A percentile compares a stretch with the other conserved stretches of the same genome.
Conservation (phyloP, 805 yeast genomes). For the Ogataea nonfermentans region DNA sequence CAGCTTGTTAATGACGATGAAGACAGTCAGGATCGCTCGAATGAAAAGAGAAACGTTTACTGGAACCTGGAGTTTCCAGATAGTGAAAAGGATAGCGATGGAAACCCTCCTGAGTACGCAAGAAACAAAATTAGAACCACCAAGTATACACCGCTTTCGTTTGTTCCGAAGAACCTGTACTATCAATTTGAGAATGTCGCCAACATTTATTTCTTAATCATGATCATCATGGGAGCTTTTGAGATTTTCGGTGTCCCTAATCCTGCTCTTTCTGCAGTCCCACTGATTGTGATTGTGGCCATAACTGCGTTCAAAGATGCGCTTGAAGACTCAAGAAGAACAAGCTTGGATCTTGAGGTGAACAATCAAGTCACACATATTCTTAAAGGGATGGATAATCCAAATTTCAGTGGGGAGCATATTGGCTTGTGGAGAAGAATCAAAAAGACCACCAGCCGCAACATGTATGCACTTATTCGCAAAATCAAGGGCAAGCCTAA, state of each 20-base stretch:
- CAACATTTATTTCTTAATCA: constrained; percentile 76
- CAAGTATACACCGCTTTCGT: constrained; percentile 87
- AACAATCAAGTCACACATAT: constrained; percentile 74
- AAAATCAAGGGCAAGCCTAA: constrained; percentile 23
- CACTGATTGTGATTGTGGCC: constrained; percentile 71
- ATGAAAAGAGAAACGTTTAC: constrained; percentile 46
- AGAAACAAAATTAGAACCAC: constrained; percentile 94
- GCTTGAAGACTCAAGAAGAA: constrained; percentile 75
- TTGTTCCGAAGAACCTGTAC: constrained; percentile 78
- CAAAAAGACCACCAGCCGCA: constrained; percentile 44
- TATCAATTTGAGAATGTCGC: constrained; percentile 89
- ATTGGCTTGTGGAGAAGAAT: constrained; percentile 67
- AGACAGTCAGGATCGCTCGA: constrained; percentile 29
- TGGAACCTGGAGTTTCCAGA: constrained; percentile 63
- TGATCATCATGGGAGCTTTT: constrained; percentile 78
- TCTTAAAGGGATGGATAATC: constrained; percentile 52
- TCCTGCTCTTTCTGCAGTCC: constrained; percentile 74
- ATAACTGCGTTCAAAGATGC: constrained; percentile 81
- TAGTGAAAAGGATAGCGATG: constrained; percentile 50
- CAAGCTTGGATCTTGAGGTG: constrained; percentile 67
- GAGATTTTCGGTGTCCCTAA: constrained; percentile 77
- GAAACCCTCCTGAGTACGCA: constrained; percentile 62
- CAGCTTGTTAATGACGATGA: constrained; percentile 35
- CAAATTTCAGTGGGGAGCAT: constrained; percentile 61
- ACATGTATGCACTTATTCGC: constrained; percentile 17